Evolutionary conservation across 2,329 filamentous ascomycete species (phyloP), one percentile per base, ranked within the genome.

Genomic region (Epichloe gansuensis): DNA sequence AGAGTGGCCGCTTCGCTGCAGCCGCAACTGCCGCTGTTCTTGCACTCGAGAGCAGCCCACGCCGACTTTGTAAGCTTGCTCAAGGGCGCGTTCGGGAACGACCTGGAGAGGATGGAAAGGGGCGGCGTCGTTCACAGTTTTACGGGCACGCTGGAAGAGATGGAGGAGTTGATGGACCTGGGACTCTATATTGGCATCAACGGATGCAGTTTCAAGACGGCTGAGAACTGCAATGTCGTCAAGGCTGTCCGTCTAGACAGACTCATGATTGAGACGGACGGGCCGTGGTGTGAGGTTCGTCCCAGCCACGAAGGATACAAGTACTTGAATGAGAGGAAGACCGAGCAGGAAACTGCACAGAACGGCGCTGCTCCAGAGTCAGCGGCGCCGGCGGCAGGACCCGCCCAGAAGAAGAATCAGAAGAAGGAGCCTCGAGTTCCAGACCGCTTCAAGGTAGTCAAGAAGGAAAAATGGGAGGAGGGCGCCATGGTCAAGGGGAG

Each of bases 271-370:
- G 93, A 98, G 75, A 98, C 93, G 0, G 93, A 98, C 65, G 93
- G 93, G 2, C 93, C 93, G 3, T 98, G 93, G 87, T 98, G 93
- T 64, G 93, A 98, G 67, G 91, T 98, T 54, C 77, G 93, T 25
- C 85, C 90, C 1, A 88, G 81, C 34, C 91, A 98, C 69, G 90
- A 91, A 34, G 89, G 88, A 2, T 87, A 85, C 61, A 85, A 85
- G 67, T 86, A 85, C 58, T 68, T 82, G 11, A 66, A 80, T 4
- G 71, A 75, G 55, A 68, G 69, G 52, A 71, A 68, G 59, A 51
- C 59, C 1, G 55, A 59, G 15, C 57, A 58, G 2, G 61, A 64
- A 8, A 58, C 57, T 6, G 55, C 55, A 25, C 54, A 59, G 46
- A 65, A 67, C 41, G 63, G 61, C 3, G 49, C 47, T 15, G 47